Evolutionary conservation across 192 early-diverging fungal species (phyloP).

Genomic region (Lobosporangium transversale): DNA sequence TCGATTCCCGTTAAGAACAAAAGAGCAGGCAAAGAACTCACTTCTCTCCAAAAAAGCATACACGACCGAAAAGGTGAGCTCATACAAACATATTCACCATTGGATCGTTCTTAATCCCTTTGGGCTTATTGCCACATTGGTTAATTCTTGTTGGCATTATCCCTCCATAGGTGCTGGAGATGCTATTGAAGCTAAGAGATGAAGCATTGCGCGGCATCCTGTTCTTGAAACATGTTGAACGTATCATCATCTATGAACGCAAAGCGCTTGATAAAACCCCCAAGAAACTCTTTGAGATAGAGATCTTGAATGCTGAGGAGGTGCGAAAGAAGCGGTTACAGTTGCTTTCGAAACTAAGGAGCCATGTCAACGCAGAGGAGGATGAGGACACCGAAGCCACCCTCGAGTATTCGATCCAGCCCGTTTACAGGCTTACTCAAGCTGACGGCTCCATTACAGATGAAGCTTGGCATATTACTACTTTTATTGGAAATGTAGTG

Average conservation of each 20-base stretch:
- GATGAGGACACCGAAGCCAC: not conserved
- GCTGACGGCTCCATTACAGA: constrained; percentile 4
- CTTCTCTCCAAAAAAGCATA: constrained; percentile 31
- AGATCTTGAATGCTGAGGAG: constrained; percentile 29
- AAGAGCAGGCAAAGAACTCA: constrained; percentile 29
- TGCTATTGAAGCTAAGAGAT: constrained; percentile 29
- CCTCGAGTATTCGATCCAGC: constrained; percentile 19
- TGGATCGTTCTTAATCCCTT: too few relatives aligned
- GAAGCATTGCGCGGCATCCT: constrained; percentile 43
- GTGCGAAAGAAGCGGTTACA: constrained; percentile 8
- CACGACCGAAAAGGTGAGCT: constrained; percentile 20
- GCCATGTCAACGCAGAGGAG: not conserved
- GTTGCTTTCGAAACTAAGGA: constrained; percentile 12
- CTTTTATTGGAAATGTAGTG: constrained; percentile 19
- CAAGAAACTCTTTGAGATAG: constrained; percentile 21
- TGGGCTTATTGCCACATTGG: too few relatives aligned
- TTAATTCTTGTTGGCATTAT: not conserved
- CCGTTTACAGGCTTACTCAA: constrained; percentile 18
- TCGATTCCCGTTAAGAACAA: constrained; percentile 53
- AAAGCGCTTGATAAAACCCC: constrained; percentile 1
- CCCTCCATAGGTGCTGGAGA: constrained; percentile 8
- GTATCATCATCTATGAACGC: constrained; percentile 44
- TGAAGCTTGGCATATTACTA: constrained; percentile 26
- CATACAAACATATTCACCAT: too few relatives aligned
- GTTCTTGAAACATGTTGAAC: constrained; percentile 48